Percentiles rank a stretch among this genome's conserved stretches.
Conservation (phyloP, 305 asterid genomes). For the Euphrasia arctica region DNA sequence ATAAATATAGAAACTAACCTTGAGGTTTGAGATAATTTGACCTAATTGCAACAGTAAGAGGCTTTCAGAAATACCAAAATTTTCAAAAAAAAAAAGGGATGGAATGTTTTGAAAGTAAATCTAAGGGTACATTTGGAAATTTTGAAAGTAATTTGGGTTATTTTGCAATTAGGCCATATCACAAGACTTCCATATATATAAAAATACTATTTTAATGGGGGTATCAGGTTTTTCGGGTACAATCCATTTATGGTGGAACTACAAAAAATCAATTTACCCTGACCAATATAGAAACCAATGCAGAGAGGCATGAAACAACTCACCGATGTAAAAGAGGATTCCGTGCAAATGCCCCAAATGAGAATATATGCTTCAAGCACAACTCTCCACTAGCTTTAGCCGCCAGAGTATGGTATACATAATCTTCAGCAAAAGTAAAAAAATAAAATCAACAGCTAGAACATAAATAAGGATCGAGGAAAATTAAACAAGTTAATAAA, state of each 20-base stretch:
- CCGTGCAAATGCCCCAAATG: conserved; percentile 80
- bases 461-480: neutral
- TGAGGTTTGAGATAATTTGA: neutral
- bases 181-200: neutral
- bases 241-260: conserved; percentile 13
- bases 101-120: too few species aligned
- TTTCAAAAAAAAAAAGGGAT: neutral
- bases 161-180: neutral
- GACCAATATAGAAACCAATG: neutral
- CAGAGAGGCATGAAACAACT: conserved; percentile 21
- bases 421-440: conserved; percentile 38
- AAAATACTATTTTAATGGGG: neutral
- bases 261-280: neutral
- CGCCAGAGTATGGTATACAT: conserved; percentile 73
- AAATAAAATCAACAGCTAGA: conserved; percentile 24
- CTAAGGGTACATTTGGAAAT: neutral
- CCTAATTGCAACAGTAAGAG: too few species aligned
- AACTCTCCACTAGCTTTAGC: conserved; percentile 85
- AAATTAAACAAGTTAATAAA: neutral
- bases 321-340: conserved; percentile 67
- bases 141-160: neutral
- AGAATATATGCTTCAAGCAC: conserved; percentile 70
- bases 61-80: too few species aligned
- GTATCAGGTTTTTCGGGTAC: neutral
- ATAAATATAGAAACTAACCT: neutral